Evolutionary conservation across 371 early-diverging fungal genomes (phyloP).

Genomic region (Actinomucor elegans): DNA sequence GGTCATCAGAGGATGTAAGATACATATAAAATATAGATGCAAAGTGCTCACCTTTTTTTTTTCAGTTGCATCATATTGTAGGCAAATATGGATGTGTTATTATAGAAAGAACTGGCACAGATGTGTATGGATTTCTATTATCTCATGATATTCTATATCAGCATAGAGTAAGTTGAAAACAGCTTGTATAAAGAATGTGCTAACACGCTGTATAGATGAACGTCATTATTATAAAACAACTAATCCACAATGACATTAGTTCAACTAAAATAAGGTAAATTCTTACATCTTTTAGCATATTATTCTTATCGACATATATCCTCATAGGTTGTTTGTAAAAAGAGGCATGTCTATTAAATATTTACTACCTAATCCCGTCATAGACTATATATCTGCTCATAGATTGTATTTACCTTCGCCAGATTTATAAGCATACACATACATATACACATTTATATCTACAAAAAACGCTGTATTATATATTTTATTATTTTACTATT

Average conservation of each 20-base stretch:
- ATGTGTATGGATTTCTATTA: constrained; percentile 89
- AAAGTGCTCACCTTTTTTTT: too few species aligned
- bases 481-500: neutral
- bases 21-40: too few species aligned
- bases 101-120: constrained; percentile 93
- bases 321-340: constrained; percentile 83
- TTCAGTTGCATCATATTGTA: constrained; percentile 88
- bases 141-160: constrained; percentile 89
- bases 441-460: neutral
- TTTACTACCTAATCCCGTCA: constrained; percentile 89
- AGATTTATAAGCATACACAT: neutral
- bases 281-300: too few species aligned
- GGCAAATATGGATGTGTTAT: constrained; percentile 94
- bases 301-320: too few species aligned
- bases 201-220: constrained; percentile 59
- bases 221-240: constrained; percentile 91
- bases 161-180: constrained; percentile 63
- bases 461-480: too few species aligned
- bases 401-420: constrained; percentile 59
- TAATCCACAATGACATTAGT: constrained; percentile 94
- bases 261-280: constrained; percentile 93
- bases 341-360: constrained; percentile 95
- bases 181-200: neutral
- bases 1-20: constrained; percentile 91
- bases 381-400: constrained; percentile 86